Base-by-base conservation (phyloP, 2,329 filamentous ascomycete species). In the Epichloe sp. region DNA sequence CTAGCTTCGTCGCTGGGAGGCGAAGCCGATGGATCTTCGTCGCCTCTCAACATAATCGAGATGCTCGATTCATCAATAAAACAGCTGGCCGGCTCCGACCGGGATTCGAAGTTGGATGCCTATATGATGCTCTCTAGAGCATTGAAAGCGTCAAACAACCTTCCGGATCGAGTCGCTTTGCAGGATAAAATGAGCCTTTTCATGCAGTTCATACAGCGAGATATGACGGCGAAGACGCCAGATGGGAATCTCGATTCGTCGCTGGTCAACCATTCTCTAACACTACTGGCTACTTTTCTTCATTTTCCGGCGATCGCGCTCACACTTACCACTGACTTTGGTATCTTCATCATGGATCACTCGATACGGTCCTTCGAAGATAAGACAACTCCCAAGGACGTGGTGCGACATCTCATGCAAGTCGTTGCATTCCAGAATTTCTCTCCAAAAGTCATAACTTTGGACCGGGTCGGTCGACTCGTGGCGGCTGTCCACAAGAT, bases 21-120 rank as follows among this genome's bases (percentile, higher is more conserved):
- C 68, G 53, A 74, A 71, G 57, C 74, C 69, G 59, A 67, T 59
- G 62, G 62, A 26, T 54, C 60, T 40, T 56, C 62, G 56, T 68
- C 54, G 52, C 63, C 58, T 65, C 72, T 76, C 44, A 83, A 78
- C 40, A 82, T 95, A 52, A 77, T 78, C 56, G 81, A 81, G 59
- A 93, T 96, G 83, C 70, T 97, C 56, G 86, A 95, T 59, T 94
- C 88, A 0, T 81, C 88, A 5, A 77, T 88, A 37, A 83, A 87
- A 66, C 86, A 93, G 67, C 76, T 98, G 46, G 86, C 85, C 38
- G 82, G 86, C 21, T 73, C 80, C 34, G 85, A 89, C 57, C 76
- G 84, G 49, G 78, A 82, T 52, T 82, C 80, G 12, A 85, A 85
- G 57, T 68, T 93, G 35, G 93, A 98, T 68, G 88, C 90, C 47